A percentile compares a stretch with the other conserved stretches of the same genome.
Conservation (phyloP, 2,329 filamentous ascomycete species). For the Trichoderma sp. region DNA sequence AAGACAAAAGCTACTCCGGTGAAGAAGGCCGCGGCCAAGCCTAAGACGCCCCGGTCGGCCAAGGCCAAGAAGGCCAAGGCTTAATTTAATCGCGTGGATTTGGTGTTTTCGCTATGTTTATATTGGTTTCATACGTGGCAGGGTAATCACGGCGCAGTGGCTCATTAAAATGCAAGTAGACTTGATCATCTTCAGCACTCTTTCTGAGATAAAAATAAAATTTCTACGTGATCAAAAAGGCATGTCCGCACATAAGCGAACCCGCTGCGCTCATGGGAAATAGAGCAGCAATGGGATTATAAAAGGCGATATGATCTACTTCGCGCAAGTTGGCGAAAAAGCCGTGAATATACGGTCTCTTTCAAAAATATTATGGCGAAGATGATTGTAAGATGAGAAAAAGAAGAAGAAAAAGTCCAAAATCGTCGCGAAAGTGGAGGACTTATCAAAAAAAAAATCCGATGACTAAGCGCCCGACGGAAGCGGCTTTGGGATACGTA, state of each 20-base stretch:
- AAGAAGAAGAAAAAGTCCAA: conserved; percentile 35
- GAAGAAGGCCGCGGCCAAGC: conserved; percentile 37
- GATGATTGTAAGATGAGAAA: conserved; percentile 54
- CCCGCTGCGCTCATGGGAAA: conserved; percentile 54
- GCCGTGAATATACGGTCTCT: conserved; percentile 44
- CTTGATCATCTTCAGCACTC: neutral
- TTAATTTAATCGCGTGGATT: conserved; percentile 35
- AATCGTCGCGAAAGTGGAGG: conserved; percentile 2
- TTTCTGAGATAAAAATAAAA: conserved; percentile 26
- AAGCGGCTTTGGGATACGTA: conserved; percentile 26
- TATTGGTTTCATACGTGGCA: conserved; percentile 6
- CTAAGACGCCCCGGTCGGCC: conserved; percentile 30
- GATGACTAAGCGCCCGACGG: conserved; percentile 26
- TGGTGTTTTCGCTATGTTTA: neutral
- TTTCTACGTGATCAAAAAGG: conserved; percentile 21
- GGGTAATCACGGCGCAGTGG: conserved; percentile 27
- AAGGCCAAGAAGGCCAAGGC: conserved; percentile 48
- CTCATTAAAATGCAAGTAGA: conserved; percentile 27
- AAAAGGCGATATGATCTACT: conserved; percentile 62
- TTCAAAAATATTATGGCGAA: conserved; percentile 46
- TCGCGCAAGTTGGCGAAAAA: conserved; percentile 53
- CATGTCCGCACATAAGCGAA: conserved; percentile 67
- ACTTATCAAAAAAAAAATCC: neutral
- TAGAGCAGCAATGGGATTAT: conserved; percentile 61
- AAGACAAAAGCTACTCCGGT: conserved; percentile 34